Evolutionary conservation across 2,329 filamentous ascomycete genomes (phyloP).

Genomic region (Lachnellula subtilissima): DNA sequence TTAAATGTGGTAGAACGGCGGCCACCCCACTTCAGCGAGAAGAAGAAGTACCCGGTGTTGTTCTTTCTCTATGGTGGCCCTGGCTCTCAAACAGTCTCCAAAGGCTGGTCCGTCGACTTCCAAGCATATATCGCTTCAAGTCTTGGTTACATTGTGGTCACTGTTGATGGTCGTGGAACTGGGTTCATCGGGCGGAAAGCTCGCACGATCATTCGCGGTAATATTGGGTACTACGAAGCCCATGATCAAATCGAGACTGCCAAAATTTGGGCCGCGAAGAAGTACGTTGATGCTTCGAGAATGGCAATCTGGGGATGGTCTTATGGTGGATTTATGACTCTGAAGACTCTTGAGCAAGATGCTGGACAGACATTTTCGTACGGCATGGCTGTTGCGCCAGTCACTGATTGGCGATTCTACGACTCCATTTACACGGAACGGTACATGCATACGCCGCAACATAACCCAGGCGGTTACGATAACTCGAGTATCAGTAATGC

Average conservation of each 20-base stretch:
- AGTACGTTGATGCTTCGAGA: constrained; percentile 75
- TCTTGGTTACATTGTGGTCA: constrained; percentile 90
- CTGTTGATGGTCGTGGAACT: constrained; percentile 88
- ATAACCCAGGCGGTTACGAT: constrained; percentile 74
- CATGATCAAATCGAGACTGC: constrained; percentile 88
- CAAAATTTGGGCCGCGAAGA: constrained; percentile 73
- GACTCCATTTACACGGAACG: constrained; percentile 92
- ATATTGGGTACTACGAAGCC: constrained; percentile 81
- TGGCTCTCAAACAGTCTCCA: constrained; percentile 82
- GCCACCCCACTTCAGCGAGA: constrained; percentile 79
- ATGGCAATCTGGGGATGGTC: constrained; percentile 99
- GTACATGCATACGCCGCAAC: constrained; percentile 92
- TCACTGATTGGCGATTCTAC: constrained; percentile 98
- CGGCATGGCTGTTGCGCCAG: constrained; percentile 95
- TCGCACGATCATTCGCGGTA: constrained; percentile 74
- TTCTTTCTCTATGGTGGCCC: constrained; percentile 95
- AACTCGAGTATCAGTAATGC: constrained; percentile 71
- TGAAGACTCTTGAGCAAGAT: constrained; percentile 92
- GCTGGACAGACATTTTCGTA: constrained; percentile 88
- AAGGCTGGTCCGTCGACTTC: constrained; percentile 79
- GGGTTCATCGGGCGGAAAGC: constrained; percentile 83
- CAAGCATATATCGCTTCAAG: constrained; percentile 81
- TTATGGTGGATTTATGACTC: constrained; percentile 89
- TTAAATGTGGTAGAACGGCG: constrained; percentile 76
- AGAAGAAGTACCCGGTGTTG: constrained; percentile 85